phyloP scores from a whole-genome alignment of 108 stramenopile genomes.

The Skeletonema marinoi region DNA sequence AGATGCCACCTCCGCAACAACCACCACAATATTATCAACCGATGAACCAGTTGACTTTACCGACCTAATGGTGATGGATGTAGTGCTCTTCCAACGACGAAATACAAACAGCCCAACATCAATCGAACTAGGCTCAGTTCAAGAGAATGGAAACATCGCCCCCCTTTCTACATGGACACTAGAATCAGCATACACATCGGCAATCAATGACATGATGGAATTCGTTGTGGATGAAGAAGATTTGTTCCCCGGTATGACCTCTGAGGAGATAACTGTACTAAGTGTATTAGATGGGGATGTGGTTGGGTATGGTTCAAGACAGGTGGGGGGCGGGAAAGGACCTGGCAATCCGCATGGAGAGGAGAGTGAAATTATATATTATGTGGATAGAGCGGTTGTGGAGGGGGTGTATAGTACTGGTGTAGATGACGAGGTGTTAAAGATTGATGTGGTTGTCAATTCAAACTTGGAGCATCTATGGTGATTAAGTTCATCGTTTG shows the following conservation, averaged over 20 bases:
- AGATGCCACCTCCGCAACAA: not conserved
- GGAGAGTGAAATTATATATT: slow-evolving; percentile 83
- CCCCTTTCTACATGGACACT: slow-evolving; percentile 71
- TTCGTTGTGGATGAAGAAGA: slow-evolving; percentile 78
- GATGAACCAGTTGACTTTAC: slow-evolving; percentile 9
- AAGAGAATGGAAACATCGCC: slow-evolving; percentile 67
- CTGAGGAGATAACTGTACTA: not conserved
- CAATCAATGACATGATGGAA: slow-evolving; percentile 57
- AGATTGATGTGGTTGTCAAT: slow-evolving; percentile 53
- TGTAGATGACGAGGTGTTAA: not conserved
- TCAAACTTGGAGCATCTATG: slow-evolving; percentile 75
- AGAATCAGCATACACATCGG: slow-evolving; percentile 55
- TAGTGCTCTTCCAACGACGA: slow-evolving; percentile 33
- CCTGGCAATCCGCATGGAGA: slow-evolving; percentile 85
- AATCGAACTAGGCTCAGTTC: slow-evolving; percentile 64
- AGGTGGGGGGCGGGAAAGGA: slow-evolving; percentile 74
- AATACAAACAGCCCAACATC: slow-evolving; percentile 13
- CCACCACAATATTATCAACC: not conserved
- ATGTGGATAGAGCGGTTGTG: slow-evolving; percentile 62
- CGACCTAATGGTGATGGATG: slow-evolving; percentile 41
- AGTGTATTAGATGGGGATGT: slow-evolving; percentile 14
- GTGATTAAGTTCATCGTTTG: slow-evolving; percentile 13
- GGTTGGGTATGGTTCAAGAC: slow-evolving; percentile 68
- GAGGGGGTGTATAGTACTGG: slow-evolving; percentile 14
- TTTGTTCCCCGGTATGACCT: slow-evolving; percentile 46